These are phyloP conservation scores for Barnettozyma siamensis DNA, from an alignment of 805 yeast species.

Conservation along the genomic window DNA sequence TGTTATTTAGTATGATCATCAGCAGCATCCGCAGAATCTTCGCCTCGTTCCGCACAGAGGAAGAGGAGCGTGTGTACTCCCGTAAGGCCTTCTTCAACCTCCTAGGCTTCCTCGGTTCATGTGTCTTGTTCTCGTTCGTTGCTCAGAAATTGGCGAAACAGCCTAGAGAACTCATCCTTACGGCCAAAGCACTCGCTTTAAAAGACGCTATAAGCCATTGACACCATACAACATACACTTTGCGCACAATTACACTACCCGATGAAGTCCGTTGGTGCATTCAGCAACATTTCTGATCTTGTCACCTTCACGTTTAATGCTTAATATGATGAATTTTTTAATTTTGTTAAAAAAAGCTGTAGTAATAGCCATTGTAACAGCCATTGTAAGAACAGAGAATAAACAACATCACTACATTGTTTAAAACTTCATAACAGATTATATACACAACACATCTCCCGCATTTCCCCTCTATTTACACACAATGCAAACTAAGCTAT, in stretches of 20 bases:
- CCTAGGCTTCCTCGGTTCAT: constrained; percentile 74
- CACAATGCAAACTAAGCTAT: background rate
- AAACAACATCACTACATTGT: too few relatives aligned
- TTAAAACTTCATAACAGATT: background rate
- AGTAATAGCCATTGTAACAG: too few relatives aligned
- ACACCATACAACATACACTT: too few relatives aligned
- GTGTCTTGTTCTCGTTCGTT: constrained; percentile 74
- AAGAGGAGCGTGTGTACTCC: constrained; percentile 73
- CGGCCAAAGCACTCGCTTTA: constrained; percentile 20
- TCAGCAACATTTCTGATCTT: too few relatives aligned
- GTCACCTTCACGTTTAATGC: too few relatives aligned
- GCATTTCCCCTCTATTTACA: background rate
- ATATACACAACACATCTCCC: background rate
- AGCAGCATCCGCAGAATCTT: constrained; percentile 75
- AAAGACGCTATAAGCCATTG: constrained; percentile 19
- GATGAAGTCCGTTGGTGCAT: too few relatives aligned
- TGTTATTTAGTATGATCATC: constrained; percentile 40
- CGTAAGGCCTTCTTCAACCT: constrained; percentile 73
- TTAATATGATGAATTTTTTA: too few relatives aligned
- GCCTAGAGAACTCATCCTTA: constrained; percentile 21
- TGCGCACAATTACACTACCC: too few relatives aligned
- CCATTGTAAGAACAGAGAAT: too few relatives aligned
- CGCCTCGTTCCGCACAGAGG: constrained; percentile 78
- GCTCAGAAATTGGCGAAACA: constrained; percentile 47
- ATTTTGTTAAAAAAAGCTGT: too few relatives aligned